Base-by-base conservation (phyloP, 2,329 filamentous ascomycete genomes). In the Hypoxylon sp. region DNA sequence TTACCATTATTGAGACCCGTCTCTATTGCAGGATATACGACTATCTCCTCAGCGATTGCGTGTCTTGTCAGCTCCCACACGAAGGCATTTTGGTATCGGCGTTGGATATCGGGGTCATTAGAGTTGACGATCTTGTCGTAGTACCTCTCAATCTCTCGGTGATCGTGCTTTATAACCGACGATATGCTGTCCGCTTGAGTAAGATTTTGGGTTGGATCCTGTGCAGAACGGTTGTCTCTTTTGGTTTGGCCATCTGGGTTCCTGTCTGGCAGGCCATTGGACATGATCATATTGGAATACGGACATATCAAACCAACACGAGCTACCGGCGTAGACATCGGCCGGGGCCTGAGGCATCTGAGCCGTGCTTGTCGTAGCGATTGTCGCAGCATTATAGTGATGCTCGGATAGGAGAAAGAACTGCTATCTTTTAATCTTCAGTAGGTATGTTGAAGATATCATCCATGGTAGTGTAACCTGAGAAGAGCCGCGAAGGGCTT, bases 31-130 rank as follows among this genome's bases (percentile, higher is more conserved):
- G 84, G 84, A 70, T 84, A 84, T 5, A 85, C 77, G 7, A 85
- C 70, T 3, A 86, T 73, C 68, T 87, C 85, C 65, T 87, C 84
- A 7, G 81, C 83, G 55, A 86, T 79, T 0, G 82, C 80, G 72
- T 87, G 84, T 9, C 84, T 82, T 25, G 84, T 82, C 0, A 87
- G 77, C 64, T 85, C 83, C 85, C 85, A 86, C 13, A 80, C 82
- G 66, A 87, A 84, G 63, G 84, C 80, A 60, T 87, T 86, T 61
- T 83, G 81, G 64, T 78, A 85, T 11, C 81, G 79, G 5, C 76
- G 77, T 59, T 82, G 79, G 25, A 82, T 78, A 32, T 85, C 83
- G 32, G 73, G 70, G 55, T 85, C 80, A 14, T 71, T 73, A 4
- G 81, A 76, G 43, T 79, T 77, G 63, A 82, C 67, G 36, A 86